These are phyloP conservation scores for Pilasporangium apinafurcum DNA, from an alignment of 352 stramenopile species.

Conservation along the genomic window DNA sequence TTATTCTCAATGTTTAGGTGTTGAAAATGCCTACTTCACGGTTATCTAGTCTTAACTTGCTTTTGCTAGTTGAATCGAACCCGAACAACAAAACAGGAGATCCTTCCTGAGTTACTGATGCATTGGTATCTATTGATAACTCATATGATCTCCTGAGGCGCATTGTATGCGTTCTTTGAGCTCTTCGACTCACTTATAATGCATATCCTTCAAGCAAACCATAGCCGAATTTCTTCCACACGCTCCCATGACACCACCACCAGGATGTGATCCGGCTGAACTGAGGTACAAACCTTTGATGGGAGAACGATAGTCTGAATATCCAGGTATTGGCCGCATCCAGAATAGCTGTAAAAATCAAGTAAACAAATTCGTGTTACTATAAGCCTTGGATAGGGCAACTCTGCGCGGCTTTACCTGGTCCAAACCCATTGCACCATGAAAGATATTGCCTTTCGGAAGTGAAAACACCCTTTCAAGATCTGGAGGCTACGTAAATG, in stretches of 20 bases:
- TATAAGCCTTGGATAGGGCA: not conserved
- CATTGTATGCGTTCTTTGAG: not conserved
- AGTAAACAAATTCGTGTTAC: not conserved
- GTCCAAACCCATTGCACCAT: slow-evolving; percentile 86
- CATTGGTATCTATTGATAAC: too few relatives aligned
- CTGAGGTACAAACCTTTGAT: slow-evolving; percentile 82
- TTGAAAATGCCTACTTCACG: too few relatives aligned
- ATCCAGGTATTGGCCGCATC: slow-evolving; percentile 78
- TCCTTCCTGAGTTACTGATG: too few relatives aligned
- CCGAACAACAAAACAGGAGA: too few relatives aligned
- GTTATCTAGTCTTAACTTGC: too few relatives aligned
- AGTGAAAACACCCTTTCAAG: slow-evolving; percentile 87
- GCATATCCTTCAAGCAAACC: slow-evolving; percentile 65
- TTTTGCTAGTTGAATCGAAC: too few relatives aligned
- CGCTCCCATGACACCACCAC: slow-evolving; percentile 89
- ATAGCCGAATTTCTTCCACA: slow-evolving; percentile 80
- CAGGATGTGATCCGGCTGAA: slow-evolving; percentile 80
- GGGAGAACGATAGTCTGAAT: slow-evolving; percentile 79
- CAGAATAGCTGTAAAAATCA: slow-evolving; percentile 59
- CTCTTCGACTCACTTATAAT: not conserved
- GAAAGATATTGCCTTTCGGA: slow-evolving; percentile 86
- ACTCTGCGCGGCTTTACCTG: slow-evolving; percentile 41
- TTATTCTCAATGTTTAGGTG: too few relatives aligned
- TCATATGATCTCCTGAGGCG: not conserved
- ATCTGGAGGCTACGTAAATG: slow-evolving; percentile 54